Percentiles rank a stretch among this genome's conserved stretches.
Evolutionary conservation across 2,329 filamentous ascomycete genomes (phyloP).

Genomic region (Microthyrium microscopicum): DNA sequence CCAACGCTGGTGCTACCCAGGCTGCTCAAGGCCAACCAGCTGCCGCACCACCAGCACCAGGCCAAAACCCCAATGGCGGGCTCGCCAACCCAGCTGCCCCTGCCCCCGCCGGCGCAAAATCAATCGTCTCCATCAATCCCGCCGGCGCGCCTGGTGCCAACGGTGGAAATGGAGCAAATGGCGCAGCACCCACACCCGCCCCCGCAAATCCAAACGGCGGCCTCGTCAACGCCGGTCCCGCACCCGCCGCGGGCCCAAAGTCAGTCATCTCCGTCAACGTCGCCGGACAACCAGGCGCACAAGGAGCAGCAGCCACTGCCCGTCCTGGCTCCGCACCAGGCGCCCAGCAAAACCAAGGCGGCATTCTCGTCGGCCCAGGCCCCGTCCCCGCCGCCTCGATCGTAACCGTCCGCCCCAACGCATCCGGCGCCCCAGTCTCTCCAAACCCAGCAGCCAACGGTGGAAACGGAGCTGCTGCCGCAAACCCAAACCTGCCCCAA

Average conservation of each 20-base stretch:
- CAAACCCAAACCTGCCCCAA: slow-evolving; percentile 1
- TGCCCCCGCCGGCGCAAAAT: not conserved
- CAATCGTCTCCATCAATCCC: slow-evolving; percentile 5
- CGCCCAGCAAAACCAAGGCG: not conserved
- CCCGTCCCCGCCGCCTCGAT: not conserved
- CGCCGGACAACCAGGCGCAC: not conserved
- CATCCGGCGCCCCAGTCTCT: not conserved
- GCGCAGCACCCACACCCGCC: not conserved
- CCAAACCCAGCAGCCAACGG: not conserved
- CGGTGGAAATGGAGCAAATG: slow-evolving; percentile 3
- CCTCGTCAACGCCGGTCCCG: not conserved
- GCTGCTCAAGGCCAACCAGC: no score
- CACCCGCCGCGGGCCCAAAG: not conserved
- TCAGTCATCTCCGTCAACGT: not conserved
- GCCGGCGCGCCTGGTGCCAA: not conserved
- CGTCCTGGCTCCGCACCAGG: no score
- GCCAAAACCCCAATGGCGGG: no score
- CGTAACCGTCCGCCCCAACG: not conserved
- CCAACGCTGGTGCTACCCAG: no score
- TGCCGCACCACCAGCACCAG: no score
- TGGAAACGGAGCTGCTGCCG: not conserved
- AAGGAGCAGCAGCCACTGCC: no score
- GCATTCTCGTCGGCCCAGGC: not conserved
- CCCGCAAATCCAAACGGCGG: slow-evolving; percentile 1
- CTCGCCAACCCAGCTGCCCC: no score